These are phyloP conservation scores for Linnemannia elongata DNA, from an alignment of 192 early-diverging fungal genomes.

Conservation along the genomic window DNA sequence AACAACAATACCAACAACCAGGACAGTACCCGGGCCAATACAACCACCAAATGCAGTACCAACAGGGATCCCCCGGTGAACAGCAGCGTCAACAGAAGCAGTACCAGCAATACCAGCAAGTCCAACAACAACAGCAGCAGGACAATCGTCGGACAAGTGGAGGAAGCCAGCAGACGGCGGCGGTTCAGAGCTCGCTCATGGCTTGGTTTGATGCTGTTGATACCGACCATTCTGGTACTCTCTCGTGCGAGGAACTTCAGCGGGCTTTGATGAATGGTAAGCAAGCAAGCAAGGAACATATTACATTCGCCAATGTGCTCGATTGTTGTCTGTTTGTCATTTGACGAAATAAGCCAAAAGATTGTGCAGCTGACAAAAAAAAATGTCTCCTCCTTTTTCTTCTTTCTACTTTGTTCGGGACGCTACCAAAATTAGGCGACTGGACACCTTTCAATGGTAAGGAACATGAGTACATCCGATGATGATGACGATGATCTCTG, in stretches of 20 bases:
- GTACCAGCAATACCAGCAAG: conserved; percentile 42
- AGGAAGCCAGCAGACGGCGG: neutral
- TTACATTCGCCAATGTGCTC: neutral
- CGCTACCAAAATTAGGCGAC: conserved; percentile 35
- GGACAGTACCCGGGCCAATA: conserved; percentile 23
- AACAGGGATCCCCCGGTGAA: conserved; percentile 29
- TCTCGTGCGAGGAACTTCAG: conserved; percentile 72
- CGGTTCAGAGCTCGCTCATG: conserved; percentile 36
- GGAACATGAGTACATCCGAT: neutral
- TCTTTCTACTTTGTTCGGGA: neutral
- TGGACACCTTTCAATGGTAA: conserved; percentile 74
- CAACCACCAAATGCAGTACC: conserved; percentile 37
- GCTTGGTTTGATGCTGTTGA: conserved; percentile 62
- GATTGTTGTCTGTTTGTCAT: neutral
- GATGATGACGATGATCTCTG: too few species aligned
- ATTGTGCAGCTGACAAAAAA: neutral
- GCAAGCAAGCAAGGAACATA: neutral
- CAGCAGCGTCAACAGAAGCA: conserved; percentile 48
- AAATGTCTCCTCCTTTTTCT: neutral
- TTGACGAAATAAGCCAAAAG: neutral
- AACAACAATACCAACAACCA: conserved; percentile 14
- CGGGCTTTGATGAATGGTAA: conserved; percentile 69
- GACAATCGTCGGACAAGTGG: neutral
- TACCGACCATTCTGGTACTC: conserved; percentile 67
- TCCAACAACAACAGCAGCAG: conserved; percentile 23